These are phyloP conservation scores for Russula vinacea DNA, from an alignment of 768 basidiomycete species.

Conservation along the genomic window DNA sequence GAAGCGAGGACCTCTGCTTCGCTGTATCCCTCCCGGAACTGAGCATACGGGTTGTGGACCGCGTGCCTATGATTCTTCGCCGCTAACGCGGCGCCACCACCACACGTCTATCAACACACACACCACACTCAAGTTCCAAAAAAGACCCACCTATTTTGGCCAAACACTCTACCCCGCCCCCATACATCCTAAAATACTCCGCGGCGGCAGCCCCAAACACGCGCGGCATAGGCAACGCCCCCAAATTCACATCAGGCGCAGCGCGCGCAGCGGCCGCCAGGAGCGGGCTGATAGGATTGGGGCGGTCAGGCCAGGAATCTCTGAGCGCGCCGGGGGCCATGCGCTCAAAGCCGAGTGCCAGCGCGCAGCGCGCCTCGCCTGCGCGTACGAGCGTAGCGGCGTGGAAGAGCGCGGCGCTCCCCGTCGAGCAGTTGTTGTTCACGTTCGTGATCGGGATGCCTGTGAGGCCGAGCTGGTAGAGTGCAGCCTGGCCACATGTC, in stretches of 20 bases:
- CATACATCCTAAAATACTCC: constrained; percentile 76
- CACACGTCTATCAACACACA: background rate
- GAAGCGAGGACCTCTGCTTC: constrained; percentile 65
- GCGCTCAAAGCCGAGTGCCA: constrained; percentile 85
- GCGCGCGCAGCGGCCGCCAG: constrained; percentile 45
- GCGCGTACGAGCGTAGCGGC: constrained; percentile 69
- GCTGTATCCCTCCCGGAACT: constrained; percentile 77
- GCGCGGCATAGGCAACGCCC: constrained; percentile 66
- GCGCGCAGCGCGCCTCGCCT: constrained; percentile 66
- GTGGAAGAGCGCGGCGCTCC: constrained; percentile 71
- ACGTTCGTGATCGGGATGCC: constrained; percentile 82
- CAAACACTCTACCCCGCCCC: constrained; percentile 60
- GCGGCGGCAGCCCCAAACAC: constrained; percentile 71
- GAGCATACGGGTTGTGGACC: constrained; percentile 79
- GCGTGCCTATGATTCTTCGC: constrained; percentile 85
- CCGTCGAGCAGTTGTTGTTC: constrained; percentile 86
- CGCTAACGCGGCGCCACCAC: constrained; percentile 41
- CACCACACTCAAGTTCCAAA: background rate
- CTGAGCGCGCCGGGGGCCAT: constrained; percentile 75
- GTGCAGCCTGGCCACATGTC: constrained; percentile 72
- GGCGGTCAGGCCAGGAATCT: constrained; percentile 51
- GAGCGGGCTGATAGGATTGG: constrained; percentile 49
- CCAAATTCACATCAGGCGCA: constrained; percentile 54
- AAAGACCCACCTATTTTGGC: constrained; percentile 67
- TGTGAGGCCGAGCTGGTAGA: constrained; percentile 82